Evolutionary conservation across 1,284 basidiomycete genomes (phyloP), one percentile per base, ranked within the genome.

Genomic region (Microbotryum saponariae): DNA sequence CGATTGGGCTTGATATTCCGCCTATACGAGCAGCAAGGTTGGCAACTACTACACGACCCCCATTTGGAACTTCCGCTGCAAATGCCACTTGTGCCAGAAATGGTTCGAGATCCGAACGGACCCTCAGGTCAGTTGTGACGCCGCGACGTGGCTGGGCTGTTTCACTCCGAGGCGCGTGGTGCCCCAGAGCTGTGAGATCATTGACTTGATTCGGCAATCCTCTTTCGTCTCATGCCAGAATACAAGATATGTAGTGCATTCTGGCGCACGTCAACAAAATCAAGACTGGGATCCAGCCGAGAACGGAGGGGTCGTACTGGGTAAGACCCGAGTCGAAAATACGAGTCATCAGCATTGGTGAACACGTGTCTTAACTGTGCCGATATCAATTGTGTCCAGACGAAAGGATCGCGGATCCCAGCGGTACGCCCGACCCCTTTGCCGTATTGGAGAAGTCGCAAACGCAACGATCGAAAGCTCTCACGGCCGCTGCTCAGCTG

Each of bases 101-200:
- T 91, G 88, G 88, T 97, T 99, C 67, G 93, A 96, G 77, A 92
- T 99, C 59, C 83, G 92, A 67, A 99, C 96, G 2, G 96, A 99
- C 73, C 96, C 93, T 0, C 87, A 94, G 83, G 91, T 89, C 21
- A 21, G 55, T 52, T 23, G 29, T 18, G 12, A 42, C 37, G 37
- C 37, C 12, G 3, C 23, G 33, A 45, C 44, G 47, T 44, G 9
- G 29, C 21, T 37, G 8, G 18, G 6, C 14, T 42, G 14, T 29
- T 7, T 31, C 20, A 29, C 23, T 21, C 47, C 16, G 20, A 33
- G 8, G 31, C 21, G 18, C 27, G 21, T 16, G 18, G 6, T 37
- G 23, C 45, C 14, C 18, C 16, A 20, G 14, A 42, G n/a, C 20
- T 12, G 9, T 12, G n/a, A 16, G 14, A 7, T 46, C 29, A 42